These are phyloP conservation scores for Volvox africanus DNA, from an alignment of 139 green algal species.

Conservation along the genomic window DNA sequence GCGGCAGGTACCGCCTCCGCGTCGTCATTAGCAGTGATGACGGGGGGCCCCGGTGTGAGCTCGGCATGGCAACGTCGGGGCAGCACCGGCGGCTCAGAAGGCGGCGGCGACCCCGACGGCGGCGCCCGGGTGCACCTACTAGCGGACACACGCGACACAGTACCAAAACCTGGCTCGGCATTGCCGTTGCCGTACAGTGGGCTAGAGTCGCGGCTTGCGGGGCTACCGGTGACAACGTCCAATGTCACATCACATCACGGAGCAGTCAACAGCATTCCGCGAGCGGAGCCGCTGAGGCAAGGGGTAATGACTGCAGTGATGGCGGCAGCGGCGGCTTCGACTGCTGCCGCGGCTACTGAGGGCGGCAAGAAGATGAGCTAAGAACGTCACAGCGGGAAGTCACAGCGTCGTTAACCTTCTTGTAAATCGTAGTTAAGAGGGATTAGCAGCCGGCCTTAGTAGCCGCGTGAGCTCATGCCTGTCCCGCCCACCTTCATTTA, in stretches of 20 bases:
- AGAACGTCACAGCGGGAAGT: too few species aligned
- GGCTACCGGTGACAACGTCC: neutral
- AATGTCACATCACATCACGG: too few species aligned
- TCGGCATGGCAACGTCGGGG: neutral
- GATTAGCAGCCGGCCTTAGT: too few species aligned
- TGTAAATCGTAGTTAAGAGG: too few species aligned
- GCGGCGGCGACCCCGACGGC: neutral
- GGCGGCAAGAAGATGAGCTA: slow-evolving; percentile 31
- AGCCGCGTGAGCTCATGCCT: too few species aligned
- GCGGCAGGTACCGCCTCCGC: neutral
- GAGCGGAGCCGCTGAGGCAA: neutral
- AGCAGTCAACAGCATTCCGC: neutral
- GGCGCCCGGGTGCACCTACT: neutral
- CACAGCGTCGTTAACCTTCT: too few species aligned
- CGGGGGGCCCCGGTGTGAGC: neutral
- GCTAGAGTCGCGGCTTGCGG: neutral
- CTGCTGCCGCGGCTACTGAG: neutral
- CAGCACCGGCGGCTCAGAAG: neutral
- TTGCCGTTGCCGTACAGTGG: neutral
- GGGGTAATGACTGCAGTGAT: neutral
- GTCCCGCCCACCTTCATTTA: too few species aligned
- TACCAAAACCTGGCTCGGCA: neutral
- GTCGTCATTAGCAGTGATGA: too few species aligned
- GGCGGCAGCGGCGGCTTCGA: neutral
- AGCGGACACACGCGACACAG: neutral